phyloP scores from a whole-genome alignment of 495 filamentous ascomycete species.

The Venustampulla echinocandica region DNA sequence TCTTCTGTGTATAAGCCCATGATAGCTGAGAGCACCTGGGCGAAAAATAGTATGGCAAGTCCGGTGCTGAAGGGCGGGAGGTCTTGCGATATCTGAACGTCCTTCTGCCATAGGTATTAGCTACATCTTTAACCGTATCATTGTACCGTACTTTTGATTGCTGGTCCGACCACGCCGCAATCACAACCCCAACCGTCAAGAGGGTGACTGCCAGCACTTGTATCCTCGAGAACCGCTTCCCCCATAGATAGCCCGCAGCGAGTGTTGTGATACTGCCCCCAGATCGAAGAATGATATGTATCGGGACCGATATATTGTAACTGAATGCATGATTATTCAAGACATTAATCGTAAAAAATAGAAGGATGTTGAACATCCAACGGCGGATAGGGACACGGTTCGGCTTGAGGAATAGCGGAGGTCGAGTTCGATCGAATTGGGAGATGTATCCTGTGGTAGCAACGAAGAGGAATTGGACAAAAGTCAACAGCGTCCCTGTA shows the following conservation, averaged over 20 bases:
- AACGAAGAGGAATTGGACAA: conserved; percentile 86
- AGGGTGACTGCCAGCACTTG: conserved; percentile 73
- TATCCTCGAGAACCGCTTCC: conserved; percentile 69
- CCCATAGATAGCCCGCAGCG: conserved; percentile 72
- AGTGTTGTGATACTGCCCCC: conserved; percentile 94
- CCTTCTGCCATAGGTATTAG: conserved; percentile 20
- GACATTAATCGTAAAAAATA: conserved; percentile 87
- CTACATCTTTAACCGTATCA: neutral
- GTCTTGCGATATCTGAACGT: conserved; percentile 22
- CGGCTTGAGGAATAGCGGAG: conserved; percentile 59
- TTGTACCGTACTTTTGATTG: conserved; percentile 56
- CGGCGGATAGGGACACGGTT: conserved; percentile 76
- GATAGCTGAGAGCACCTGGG: conserved; percentile 82
- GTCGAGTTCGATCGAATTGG: conserved; percentile 47
- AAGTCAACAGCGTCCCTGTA: conserved; percentile 88
- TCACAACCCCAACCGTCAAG: conserved; percentile 77
- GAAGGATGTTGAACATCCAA: conserved; percentile 80
- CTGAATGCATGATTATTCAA: conserved; percentile 97
- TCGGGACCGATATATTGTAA: conserved; percentile 90
- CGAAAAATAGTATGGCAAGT: conserved; percentile 74
- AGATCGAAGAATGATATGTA: conserved; percentile 94
- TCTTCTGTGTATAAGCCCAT: conserved; percentile 93
- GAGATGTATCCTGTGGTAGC: conserved; percentile 69
- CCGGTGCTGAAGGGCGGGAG: conserved; percentile 56
- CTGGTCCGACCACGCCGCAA: conserved; percentile 81